A percentile compares a stretch with the other conserved stretches of the same genome.
Evolutionary conservation across 768 basidiomycete genomes (phyloP).

Genomic region (Zangia roseola): DNA sequence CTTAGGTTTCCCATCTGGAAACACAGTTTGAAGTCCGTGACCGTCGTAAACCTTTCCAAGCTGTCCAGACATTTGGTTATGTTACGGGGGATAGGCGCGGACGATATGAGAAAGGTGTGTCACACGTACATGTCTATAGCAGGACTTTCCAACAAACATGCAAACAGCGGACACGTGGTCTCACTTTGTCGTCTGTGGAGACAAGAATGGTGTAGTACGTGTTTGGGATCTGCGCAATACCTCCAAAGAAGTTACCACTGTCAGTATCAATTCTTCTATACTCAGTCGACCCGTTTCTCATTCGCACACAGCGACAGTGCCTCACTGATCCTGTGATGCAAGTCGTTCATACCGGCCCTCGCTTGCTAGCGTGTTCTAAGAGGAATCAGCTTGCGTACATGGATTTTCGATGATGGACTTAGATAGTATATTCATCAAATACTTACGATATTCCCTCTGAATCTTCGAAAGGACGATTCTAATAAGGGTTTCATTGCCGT

Average conservation of each 20-base stretch:
- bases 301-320: conserved; percentile 31
- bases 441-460: too few relatives aligned
- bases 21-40: conserved; percentile 54
- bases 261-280: conserved; percentile 9
- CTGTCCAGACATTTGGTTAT: conserved; percentile 48
- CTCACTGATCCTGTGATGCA: conserved; percentile 39
- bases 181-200: conserved; percentile 43
- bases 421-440: too few relatives aligned
- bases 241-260: conserved; percentile 22
- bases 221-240: conserved; percentile 50
- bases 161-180: conserved; percentile 29
- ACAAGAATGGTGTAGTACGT: conserved; percentile 40
- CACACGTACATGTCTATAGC: background rate
- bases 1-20: conserved; percentile 49
- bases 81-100: conserved; percentile 36
- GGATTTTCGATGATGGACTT: conserved; percentile 1
- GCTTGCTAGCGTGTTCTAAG: conserved; percentile 40
- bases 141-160: conserved; percentile 16
- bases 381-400: conserved; percentile 35
- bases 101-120: conserved; percentile 45
- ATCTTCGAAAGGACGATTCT: too few relatives aligned
- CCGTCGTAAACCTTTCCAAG: conserved; percentile 35
- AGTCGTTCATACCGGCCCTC: conserved; percentile 33
- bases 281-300: background rate
- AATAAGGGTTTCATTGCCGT: background rate